Conservation (phyloP, 306 rosid species). For the Castanea sativa region DNA sequence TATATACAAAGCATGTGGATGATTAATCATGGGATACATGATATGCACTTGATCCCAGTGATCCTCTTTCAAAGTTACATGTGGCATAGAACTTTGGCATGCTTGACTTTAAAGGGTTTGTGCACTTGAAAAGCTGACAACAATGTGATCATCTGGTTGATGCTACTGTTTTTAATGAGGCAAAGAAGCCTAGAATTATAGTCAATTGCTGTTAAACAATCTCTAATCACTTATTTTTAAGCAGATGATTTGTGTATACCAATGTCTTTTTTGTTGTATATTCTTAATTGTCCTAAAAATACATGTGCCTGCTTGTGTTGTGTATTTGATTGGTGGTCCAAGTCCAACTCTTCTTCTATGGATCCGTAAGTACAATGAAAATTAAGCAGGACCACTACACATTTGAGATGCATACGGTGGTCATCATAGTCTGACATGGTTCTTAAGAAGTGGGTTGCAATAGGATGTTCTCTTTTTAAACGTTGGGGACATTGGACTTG, state of each 20-base stretch:
- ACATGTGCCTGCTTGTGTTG: background rate
- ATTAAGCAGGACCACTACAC: background rate
- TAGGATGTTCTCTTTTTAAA: constrained; percentile 4
- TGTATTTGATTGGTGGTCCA: background rate
- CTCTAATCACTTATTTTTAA: background rate
- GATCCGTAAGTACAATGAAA: background rate
- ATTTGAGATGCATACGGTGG: constrained; percentile 14
- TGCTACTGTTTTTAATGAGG: background rate
- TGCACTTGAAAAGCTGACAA: background rate
- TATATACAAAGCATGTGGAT: constrained; percentile 45
- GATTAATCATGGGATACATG: constrained; percentile 59
- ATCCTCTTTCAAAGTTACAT: constrained; percentile 42
- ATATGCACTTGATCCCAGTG: constrained; percentile 64
- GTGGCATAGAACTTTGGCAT: constrained; percentile 30
- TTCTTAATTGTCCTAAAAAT: background rate
- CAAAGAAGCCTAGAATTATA: background rate
- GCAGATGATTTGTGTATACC: background rate
- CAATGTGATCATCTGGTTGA: background rate
- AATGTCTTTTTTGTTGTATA: background rate
- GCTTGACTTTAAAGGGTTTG: constrained; percentile 2
- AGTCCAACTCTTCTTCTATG: background rate
- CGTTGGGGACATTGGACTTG: background rate
- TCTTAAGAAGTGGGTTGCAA: constrained; percentile 25
- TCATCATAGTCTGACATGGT: constrained; percentile 18
- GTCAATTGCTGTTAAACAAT: background rate